These are phyloP conservation scores for Leucogyrophana mollusca DNA, from an alignment of 768 basidiomycete genomes.

Conservation along the genomic window DNA sequence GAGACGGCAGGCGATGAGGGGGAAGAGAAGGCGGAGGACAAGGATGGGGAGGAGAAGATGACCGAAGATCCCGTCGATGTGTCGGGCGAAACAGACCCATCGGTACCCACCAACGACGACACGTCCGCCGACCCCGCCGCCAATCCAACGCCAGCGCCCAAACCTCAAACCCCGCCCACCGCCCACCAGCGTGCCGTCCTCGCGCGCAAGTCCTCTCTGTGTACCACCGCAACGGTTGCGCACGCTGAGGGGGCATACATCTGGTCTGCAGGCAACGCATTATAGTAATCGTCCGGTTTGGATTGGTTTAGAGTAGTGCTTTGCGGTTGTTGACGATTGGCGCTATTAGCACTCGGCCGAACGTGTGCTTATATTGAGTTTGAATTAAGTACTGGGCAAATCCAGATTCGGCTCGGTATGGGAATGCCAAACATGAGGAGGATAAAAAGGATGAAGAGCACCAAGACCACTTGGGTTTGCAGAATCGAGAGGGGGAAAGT, in stretches of 20 bases:
- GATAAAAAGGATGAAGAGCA: constrained; percentile 33
- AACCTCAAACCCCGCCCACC: constrained; percentile 58
- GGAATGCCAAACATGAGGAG: constrained; percentile 36
- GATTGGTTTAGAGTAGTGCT: constrained; percentile 78
- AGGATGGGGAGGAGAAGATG: constrained; percentile 40
- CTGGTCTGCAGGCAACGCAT: constrained; percentile 63
- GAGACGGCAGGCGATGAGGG: constrained; percentile 33
- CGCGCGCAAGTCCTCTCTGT: constrained; percentile 86
- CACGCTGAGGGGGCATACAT: constrained; percentile 82
- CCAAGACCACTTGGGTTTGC: constrained; percentile 32
- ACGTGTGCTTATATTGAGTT: no score
- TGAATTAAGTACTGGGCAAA: no score
- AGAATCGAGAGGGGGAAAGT: constrained; percentile 34
- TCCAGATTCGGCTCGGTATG: no score
- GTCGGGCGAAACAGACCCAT: constrained; percentile 13
- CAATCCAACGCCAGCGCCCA: constrained; percentile 30
- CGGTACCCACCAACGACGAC: constrained; percentile 26
- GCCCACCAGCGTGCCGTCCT: constrained; percentile 83
- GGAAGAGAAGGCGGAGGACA: constrained; percentile 30
- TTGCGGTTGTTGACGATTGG: constrained; percentile 91
- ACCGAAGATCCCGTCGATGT: constrained; percentile 27
- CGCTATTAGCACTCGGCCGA: no score
- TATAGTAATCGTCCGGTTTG: constrained; percentile 90
- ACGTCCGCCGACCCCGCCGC: constrained; percentile 1
- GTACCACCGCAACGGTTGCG: constrained; percentile 79